A percentile compares a stretch with the other conserved stretches of the same genome.
These are phyloP conservation scores for Mycena polygramma DNA, from an alignment of 768 basidiomycete species.

Conservation along the genomic window DNA sequence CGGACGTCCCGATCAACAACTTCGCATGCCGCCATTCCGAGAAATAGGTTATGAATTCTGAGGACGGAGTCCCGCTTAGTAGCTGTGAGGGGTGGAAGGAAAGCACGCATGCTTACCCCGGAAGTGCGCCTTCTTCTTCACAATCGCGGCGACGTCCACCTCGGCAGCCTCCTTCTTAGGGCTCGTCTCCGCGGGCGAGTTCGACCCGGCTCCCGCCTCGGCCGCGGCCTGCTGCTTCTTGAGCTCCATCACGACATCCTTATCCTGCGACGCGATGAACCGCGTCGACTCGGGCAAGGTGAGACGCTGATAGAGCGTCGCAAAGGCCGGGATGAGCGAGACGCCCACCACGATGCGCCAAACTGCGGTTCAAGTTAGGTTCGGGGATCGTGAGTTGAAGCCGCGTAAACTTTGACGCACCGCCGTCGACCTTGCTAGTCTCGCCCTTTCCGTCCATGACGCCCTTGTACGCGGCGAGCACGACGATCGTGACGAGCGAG, in stretches of 20 bases:
- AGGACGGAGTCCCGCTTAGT: neutral
- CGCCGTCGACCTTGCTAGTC: slow-evolving; percentile 77
- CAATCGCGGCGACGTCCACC: slow-evolving; percentile 39
- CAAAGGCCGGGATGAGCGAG: slow-evolving; percentile 81
- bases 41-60: slow-evolving; percentile 76
- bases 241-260: slow-evolving; percentile 46
- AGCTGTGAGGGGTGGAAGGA: neutral
- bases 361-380: slow-evolving; percentile 47
- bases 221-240: slow-evolving; percentile 38
- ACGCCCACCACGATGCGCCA: slow-evolving; percentile 85
- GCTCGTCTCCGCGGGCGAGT: slow-evolving; percentile 32
- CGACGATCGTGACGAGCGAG: slow-evolving; percentile 71
- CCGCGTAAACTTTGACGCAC: slow-evolving; percentile 49
- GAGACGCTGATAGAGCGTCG: slow-evolving; percentile 80
- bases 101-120: slow-evolving; percentile 50
- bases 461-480: slow-evolving; percentile 72
- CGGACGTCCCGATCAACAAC: slow-evolving; percentile 74
- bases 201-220: slow-evolving; percentile 30
- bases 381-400: neutral
- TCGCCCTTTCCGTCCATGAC: slow-evolving; percentile 72
- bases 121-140: slow-evolving; percentile 65
- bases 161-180: slow-evolving; percentile 7
- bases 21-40: slow-evolving; percentile 79
- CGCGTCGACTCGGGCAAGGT: slow-evolving; percentile 79
- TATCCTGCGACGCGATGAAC: slow-evolving; percentile 60